Percentiles rank a stretch among this genome's conserved stretches.
These are phyloP conservation scores for Schizophyllum amplum DNA, from an alignment of 1,284 basidiomycete species.

Conservation along the genomic window DNA sequence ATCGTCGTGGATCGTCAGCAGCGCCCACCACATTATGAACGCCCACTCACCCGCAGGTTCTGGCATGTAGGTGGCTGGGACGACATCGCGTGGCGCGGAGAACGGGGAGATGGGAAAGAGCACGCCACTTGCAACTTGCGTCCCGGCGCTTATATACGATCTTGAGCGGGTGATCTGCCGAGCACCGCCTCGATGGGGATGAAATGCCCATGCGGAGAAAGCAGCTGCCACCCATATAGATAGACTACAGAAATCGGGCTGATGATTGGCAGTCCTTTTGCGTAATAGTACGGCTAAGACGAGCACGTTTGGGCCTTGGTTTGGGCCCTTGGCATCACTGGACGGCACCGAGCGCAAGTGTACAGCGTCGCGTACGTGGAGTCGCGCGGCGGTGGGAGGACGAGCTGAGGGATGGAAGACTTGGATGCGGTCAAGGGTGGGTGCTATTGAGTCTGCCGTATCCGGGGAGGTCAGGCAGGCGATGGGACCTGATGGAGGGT, in stretches of 20 bases:
- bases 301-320: not conserved
- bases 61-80: slow-evolving; percentile 38
- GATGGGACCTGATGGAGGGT: not conserved
- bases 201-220: not conserved
- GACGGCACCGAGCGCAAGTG: no score
- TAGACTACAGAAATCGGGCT: not conserved
- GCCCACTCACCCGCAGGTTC: slow-evolving; percentile 21
- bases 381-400: no score
- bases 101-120: slow-evolving; percentile 10
- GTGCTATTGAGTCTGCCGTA: not conserved
- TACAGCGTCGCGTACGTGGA: no score
- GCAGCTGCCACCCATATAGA: not conserved
- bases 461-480: not conserved
- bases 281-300: not conserved
- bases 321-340: no score
- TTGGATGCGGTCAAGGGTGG: not conserved
- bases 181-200: not conserved
- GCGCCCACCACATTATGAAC: not conserved
- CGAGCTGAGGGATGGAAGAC: no score
- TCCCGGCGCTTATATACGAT: not conserved
- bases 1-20: not conserved
- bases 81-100: slow-evolving; percentile 7
- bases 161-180: not conserved
- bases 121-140: not conserved
- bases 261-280: not conserved